These are phyloP conservation scores for Alternaria sp. DNA, from an alignment of 2,329 filamentous ascomycete species.

Conservation along the genomic window DNA sequence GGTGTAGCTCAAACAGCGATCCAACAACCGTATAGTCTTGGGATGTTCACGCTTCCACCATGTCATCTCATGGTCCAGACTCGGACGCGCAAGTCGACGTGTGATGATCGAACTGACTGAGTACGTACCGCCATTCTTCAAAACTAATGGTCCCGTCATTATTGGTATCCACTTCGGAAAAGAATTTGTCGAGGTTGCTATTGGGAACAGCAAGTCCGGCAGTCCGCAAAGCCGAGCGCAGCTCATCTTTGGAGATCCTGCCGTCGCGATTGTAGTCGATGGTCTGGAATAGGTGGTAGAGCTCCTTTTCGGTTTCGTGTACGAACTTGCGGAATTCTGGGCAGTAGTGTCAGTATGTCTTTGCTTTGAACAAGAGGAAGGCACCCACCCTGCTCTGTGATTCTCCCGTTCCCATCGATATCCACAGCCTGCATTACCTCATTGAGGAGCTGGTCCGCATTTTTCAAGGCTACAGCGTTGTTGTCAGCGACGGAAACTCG, in stretches of 20 bases:
- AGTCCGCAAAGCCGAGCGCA: slow-evolving; percentile 77
- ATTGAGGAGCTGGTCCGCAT: slow-evolving; percentile 84
- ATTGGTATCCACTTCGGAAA: slow-evolving; percentile 87
- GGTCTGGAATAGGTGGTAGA: slow-evolving; percentile 80
- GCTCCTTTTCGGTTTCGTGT: slow-evolving; percentile 82
- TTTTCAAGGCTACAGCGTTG: slow-evolving; percentile 73
- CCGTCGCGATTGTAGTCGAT: slow-evolving; percentile 90
- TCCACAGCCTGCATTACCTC: slow-evolving; percentile 85
- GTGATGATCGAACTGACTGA: not conserved
- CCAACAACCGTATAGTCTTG: not conserved
- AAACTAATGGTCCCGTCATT: slow-evolving; percentile 87
- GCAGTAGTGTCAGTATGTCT: slow-evolving; percentile 23
- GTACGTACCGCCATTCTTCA: slow-evolving; percentile 90
- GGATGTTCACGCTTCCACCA: not conserved
- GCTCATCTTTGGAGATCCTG: slow-evolving; percentile 84
- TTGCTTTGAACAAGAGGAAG: not conserved
- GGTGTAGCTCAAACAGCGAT: not conserved
- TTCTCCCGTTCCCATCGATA: slow-evolving; percentile 84
- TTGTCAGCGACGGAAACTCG: slow-evolving; percentile 29
- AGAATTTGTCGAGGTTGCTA: slow-evolving; percentile 83
- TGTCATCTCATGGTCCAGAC: not conserved
- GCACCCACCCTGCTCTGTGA: slow-evolving; percentile 81
- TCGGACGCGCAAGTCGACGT: no score
- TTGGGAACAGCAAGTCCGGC: slow-evolving; percentile 81
- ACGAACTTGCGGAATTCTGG: slow-evolving; percentile 91